Base-by-base conservation (phyloP, 306 rosid species). In the Arachis hypogaea region DNA sequence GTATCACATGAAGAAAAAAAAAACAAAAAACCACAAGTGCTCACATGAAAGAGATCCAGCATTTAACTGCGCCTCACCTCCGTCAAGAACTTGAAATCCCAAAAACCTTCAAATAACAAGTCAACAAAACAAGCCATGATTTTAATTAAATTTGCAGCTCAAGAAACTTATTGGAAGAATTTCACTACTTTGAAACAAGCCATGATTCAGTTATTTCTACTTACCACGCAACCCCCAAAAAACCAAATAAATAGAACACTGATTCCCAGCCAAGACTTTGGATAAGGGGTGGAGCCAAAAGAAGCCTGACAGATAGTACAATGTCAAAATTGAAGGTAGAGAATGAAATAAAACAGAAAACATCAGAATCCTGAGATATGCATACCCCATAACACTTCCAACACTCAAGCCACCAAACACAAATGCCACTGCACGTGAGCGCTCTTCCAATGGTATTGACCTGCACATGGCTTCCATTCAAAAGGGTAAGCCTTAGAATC, bases 331-430 rank as follows among this genome's bases (percentile, higher is more conserved):
- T 76, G 51, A 77, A 70, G 58, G 79, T 63, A 59, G 76, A 66
- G 29, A 57, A 77, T 30, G 5, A 40, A 51, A 9, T 33, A 22
- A 80, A 59, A 8, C 9, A 71, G 52, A 36, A 36, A 28, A 71
- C 43, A 63, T 68, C 45, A 57, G 1, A 62, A 64, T 55, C 45
- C 11, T 36, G 6, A 30, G 40, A 69, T 22, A 75, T 28, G 71
- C 86, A 71, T 88, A 94, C 99, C 99, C 99, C 66, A 81, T 49
- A 83, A 94, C 99, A 74, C 99, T 94, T 87, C 99, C 99, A 51
- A 92, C 93, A 73, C 99, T 92, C 86, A 94, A 82, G 64, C 99
- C 99, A 71, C 99, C 99, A 69, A 89, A 94, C 69, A 94, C 99
- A 86, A 94, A 88, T 57, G 90, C 96, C 44, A 94, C 99, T 71